phyloP scores from a whole-genome alignment of 139 green algal species.

The Asterochloris sp. region DNA sequence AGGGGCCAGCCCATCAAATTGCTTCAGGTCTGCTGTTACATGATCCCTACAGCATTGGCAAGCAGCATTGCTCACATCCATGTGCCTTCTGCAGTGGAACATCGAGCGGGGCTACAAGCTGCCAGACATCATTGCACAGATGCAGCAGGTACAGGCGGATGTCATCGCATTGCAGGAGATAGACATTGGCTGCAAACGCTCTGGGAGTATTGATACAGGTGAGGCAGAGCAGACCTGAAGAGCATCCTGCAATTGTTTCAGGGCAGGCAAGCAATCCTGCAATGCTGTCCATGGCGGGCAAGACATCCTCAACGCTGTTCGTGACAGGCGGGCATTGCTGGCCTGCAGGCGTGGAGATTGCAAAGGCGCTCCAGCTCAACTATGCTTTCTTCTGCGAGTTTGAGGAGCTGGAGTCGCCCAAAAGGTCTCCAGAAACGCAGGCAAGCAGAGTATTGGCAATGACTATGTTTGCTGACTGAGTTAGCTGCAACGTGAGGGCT shows the following conservation, averaged over 20 bases:
- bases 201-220: slow-evolving; percentile 35
- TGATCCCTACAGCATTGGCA: too few species aligned
- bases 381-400: slow-evolving; percentile 86
- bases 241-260: too few species aligned
- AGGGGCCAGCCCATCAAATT: too few species aligned
- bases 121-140: slow-evolving; percentile 60
- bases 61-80: too few species aligned
- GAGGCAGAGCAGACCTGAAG: too few species aligned
- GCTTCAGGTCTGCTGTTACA: too few species aligned
- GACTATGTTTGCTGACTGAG: background rate
- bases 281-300: too few species aligned
- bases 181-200: slow-evolving; percentile 78
- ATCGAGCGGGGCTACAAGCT: slow-evolving; percentile 90
- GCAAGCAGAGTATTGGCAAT: slow-evolving; percentile 22
- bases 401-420: slow-evolving; percentile 64
- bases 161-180: slow-evolving; percentile 79
- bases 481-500: background rate
- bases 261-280: too few species aligned
- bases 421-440: slow-evolving; percentile 1
- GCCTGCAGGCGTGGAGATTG: slow-evolving; percentile 56
- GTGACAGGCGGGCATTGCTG: background rate
- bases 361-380: slow-evolving; percentile 58
- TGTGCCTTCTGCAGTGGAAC: slow-evolving; percentile 60
- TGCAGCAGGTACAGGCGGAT: slow-evolving; percentile 65
- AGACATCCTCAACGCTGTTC: too few species aligned